These are phyloP conservation scores for Candida pini DNA, from an alignment of 805 yeast genomes.

Conservation along the genomic window DNA sequence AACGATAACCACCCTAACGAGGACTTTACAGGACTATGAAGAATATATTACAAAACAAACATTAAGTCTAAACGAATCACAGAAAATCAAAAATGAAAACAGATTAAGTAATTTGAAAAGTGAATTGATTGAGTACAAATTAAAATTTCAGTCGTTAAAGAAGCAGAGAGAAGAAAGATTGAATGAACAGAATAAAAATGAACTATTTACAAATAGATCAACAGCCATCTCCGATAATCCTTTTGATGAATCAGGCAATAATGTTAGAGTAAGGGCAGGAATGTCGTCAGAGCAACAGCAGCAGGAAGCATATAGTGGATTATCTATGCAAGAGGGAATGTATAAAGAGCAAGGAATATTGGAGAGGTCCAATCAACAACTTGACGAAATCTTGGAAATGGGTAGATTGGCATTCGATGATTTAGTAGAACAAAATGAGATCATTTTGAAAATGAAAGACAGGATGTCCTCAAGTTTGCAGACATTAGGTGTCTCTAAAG, in stretches of 20 bases:
- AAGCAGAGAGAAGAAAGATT: conserved; percentile 47
- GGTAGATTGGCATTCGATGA: conserved; percentile 84
- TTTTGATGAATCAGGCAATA: conserved; percentile 29
- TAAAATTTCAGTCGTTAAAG: conserved; percentile 49
- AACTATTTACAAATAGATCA: conserved; percentile 36
- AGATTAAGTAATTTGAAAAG: conserved; percentile 54
- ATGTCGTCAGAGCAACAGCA: conserved; percentile 4
- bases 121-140: conserved; percentile 40
- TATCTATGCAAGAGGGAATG: conserved; percentile 53
- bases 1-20: conserved; percentile 64
- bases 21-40: conserved; percentile 55
- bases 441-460: conserved; percentile 55
- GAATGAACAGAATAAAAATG: conserved; percentile 43
- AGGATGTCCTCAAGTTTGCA: conserved; percentile 62
- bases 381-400: conserved; percentile 87
- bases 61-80: conserved; percentile 38
- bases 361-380: conserved; percentile 66
- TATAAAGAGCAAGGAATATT: conserved; percentile 61
- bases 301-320: conserved; percentile 24
- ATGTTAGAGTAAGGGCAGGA: conserved; percentile 15
- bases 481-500: conserved; percentile 82
- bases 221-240: conserved; percentile 41
- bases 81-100: conserved; percentile 50
- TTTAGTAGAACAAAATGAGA: conserved; percentile 76
- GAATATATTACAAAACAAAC: conserved; percentile 50